Conservation (phyloP, 148 eudicot species). For the Rhododendron ferrugineum region DNA sequence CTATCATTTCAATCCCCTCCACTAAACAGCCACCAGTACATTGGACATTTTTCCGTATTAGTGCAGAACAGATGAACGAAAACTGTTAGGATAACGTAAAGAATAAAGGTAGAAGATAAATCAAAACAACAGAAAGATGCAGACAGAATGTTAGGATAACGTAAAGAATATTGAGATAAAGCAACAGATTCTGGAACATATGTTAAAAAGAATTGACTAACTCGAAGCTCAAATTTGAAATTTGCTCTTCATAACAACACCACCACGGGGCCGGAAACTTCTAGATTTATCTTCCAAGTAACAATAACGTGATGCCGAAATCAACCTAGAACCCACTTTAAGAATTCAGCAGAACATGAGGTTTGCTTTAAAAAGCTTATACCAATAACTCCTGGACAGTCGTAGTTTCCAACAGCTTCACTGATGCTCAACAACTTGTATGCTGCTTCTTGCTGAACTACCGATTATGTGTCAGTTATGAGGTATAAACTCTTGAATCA, state of each 20-base stretch:
- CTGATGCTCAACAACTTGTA: not conserved
- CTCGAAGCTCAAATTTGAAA: not conserved
- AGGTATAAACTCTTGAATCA: not conserved
- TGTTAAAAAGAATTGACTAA: not conserved
- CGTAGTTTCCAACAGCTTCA: not conserved
- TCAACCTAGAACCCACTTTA: not conserved
- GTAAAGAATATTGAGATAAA: not conserved
- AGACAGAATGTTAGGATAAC: not conserved
- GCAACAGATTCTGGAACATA: not conserved
- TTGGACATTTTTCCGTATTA: not conserved
- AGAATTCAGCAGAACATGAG: not conserved
- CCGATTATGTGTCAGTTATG: not conserved
- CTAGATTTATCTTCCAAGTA: not conserved
- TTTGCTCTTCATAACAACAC: not conserved
- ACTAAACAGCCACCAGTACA: not conserved
- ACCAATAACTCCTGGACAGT: not conserved
- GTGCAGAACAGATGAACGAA: not conserved
- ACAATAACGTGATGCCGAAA: not conserved
- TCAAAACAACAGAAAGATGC: not conserved
- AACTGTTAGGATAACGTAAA: too few relatives aligned
- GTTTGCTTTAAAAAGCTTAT: not conserved
- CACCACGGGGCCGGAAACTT: not conserved
- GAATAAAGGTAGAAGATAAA: not conserved
- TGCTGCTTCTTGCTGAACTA: not conserved
- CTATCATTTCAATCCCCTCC: not conserved